phyloP scores from a whole-genome alignment of 2,329 filamentous ascomycete species.

The Talaromyces albobiverticillius region DNA sequence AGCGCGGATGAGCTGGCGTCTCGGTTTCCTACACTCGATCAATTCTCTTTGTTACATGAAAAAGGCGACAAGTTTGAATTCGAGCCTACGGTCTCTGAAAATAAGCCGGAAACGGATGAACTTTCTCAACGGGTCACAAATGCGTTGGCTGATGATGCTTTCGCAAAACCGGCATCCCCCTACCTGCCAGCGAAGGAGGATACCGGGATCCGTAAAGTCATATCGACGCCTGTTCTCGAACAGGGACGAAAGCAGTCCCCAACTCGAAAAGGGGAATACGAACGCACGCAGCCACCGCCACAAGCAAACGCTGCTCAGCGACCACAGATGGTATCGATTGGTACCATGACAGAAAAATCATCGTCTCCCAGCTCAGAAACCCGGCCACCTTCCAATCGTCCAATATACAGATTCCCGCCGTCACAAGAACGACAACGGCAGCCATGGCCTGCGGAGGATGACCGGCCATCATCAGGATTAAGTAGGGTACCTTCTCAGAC shows the following conservation, averaged over 20 bases:
- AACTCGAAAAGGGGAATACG: constrained; percentile 24
- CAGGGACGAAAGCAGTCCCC: constrained; percentile 22
- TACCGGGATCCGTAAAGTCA: constrained; percentile 22
- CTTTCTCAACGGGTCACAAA: constrained; percentile 68
- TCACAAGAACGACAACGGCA: constrained; percentile 47
- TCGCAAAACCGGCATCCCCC: constrained; percentile 51
- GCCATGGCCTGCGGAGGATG: constrained; percentile 37
- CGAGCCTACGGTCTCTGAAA: constrained; percentile 52
- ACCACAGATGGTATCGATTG: constrained; percentile 64
- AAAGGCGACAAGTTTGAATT: constrained; percentile 83
- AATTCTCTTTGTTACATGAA: constrained; percentile 88
- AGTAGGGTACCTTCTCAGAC: constrained; percentile 34
- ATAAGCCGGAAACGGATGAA: constrained; percentile 44
- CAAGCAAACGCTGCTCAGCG: constrained; percentile 33
- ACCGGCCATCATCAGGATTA: constrained; percentile 20
- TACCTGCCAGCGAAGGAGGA: constrained; percentile 28
- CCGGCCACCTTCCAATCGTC: constrained; percentile 31
- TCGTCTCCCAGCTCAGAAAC: constrained; percentile 42
- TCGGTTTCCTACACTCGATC: constrained; percentile 85
- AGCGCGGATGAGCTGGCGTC: constrained; percentile 76
- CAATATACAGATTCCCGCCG: constrained; percentile 56
- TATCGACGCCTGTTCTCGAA: constrained; percentile 22
- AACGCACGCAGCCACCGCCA: constrained; percentile 28
- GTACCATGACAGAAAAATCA: constrained; percentile 68
- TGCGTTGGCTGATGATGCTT: constrained; percentile 80